These are phyloP conservation scores for Hymenoscyphus linearis DNA, from an alignment of 2,329 filamentous ascomycete species.

Conservation along the genomic window DNA sequence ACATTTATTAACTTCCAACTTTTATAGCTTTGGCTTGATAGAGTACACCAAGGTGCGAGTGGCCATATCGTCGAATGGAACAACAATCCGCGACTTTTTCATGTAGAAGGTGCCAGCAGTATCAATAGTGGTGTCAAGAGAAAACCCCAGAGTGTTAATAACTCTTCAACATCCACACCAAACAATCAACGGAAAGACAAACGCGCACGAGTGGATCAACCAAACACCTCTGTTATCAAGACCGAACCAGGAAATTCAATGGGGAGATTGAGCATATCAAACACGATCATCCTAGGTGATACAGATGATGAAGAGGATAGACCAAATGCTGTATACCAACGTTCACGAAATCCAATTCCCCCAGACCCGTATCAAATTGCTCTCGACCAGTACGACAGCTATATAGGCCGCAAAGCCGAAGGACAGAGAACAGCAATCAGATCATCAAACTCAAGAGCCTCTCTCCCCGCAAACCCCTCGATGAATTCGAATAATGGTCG, in stretches of 20 bases:
- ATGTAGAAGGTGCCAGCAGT: not conserved
- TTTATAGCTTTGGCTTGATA: slow-evolving; percentile 2
- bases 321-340: not conserved
- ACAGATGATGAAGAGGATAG: not conserved
- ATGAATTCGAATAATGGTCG: not conserved
- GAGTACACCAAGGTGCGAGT: slow-evolving; percentile 2
- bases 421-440: not conserved
- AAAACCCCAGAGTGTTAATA: not conserved
- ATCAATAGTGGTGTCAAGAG: not conserved
- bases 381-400: not conserved
- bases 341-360: not conserved
- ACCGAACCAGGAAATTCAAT: not conserved
- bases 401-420: not conserved
- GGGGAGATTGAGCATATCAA: not conserved
- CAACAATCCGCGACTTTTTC: not conserved
- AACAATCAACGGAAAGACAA: not conserved
- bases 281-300: not conserved
- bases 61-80: slow-evolving; percentile 6
- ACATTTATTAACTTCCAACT: too few species aligned
- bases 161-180: not conserved
- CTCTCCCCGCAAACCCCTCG: not conserved
- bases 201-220: not conserved
- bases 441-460: not conserved
- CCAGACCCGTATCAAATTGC: not conserved
- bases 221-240: not conserved